A percentile compares a stretch with the other conserved stretches of the same genome.
These are phyloP conservation scores for Penicillium corylophilum DNA, from an alignment of 2,329 filamentous ascomycete species.

Conservation along the genomic window DNA sequence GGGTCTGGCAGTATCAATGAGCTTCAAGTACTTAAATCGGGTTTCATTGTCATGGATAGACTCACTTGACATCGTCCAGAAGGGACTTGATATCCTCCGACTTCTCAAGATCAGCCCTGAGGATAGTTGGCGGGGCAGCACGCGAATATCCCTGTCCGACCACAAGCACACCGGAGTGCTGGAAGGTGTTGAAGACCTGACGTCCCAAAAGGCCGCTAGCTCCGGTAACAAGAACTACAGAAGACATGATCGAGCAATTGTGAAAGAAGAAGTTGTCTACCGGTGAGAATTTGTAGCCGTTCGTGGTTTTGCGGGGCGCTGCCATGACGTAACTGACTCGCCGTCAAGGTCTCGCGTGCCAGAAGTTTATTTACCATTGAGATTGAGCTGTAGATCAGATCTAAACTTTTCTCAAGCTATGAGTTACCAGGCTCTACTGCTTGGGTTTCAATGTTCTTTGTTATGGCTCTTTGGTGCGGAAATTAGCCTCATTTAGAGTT, in stretches of 20 bases:
- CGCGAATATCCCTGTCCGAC: conserved; percentile 73
- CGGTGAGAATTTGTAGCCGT: conserved; percentile 3
- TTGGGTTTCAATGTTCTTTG: background rate
- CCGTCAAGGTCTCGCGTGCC: conserved; percentile 1
- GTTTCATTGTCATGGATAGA: background rate
- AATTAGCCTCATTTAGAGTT: conserved; percentile 7
- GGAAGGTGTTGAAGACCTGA: conserved; percentile 71
- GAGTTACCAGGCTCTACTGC: background rate
- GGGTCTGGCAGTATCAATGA: conserved; percentile 52
- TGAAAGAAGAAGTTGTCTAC: background rate
- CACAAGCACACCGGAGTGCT: conserved; percentile 64
- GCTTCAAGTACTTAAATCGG: background rate
- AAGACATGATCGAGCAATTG: conserved; percentile 29
- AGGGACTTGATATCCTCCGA: conserved; percentile 46
- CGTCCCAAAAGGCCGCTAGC: conserved; percentile 81
- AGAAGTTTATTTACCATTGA: background rate
- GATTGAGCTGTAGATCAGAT: background rate
- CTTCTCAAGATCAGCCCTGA: conserved; percentile 56
- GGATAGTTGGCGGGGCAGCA: conserved; percentile 66
- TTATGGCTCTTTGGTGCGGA: background rate
- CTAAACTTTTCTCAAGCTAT: background rate
- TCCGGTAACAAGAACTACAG: conserved; percentile 73
- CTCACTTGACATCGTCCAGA: conserved; percentile 55
- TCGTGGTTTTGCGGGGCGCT: conserved; percentile 11
- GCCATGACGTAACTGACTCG: conserved; percentile 27